Conservation (phyloP, 1,284 basidiomycete genomes). For the Cerioporus squamosus region DNA sequence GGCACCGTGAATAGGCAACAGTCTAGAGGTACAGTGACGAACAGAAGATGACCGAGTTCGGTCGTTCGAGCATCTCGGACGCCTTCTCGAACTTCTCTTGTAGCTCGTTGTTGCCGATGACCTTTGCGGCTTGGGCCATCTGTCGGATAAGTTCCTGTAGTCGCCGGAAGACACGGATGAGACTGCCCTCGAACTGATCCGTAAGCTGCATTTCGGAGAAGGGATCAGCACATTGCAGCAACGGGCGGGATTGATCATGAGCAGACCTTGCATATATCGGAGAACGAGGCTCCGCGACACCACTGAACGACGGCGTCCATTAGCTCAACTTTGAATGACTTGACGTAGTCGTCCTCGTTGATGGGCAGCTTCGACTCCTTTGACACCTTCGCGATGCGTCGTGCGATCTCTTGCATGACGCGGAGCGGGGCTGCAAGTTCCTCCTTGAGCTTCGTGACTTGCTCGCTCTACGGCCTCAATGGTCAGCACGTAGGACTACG, state of each 20-base stretch:
- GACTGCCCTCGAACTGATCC: conserved; percentile 94
- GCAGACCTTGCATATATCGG: conserved; percentile 91
- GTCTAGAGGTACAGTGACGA: conserved; percentile 78
- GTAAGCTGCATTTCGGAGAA: conserved; percentile 65
- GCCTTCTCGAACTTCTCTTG: conserved; percentile 90
- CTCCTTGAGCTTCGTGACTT: conserved; percentile 86
- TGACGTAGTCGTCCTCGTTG: conserved; percentile 94
- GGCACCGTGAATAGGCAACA: background rate
- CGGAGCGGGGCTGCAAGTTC: conserved; percentile 92
- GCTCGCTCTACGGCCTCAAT: conserved; percentile 77
- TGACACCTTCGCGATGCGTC: conserved; percentile 94
- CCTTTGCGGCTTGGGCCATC: conserved; percentile 94
- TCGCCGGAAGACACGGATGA: conserved; percentile 94
- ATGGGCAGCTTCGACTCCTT: conserved; percentile 90
- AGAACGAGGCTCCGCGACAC: conserved; percentile 97
- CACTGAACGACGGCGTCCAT: conserved; percentile 98
- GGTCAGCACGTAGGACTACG: background rate
- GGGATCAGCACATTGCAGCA: background rate
- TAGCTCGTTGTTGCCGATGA: conserved; percentile 94
- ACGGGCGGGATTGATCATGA: background rate
- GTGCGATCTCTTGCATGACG: conserved; percentile 93
- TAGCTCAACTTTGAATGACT: conserved; percentile 96
- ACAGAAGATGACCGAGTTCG: conserved; percentile 94
- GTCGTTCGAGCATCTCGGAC: conserved; percentile 88
- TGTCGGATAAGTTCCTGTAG: conserved; percentile 94